A percentile compares a stretch with the other conserved stretches of the same genome.
Evolutionary conservation across 495 filamentous ascomycete species (phyloP).

Genomic region (Viridothelium virens): DNA sequence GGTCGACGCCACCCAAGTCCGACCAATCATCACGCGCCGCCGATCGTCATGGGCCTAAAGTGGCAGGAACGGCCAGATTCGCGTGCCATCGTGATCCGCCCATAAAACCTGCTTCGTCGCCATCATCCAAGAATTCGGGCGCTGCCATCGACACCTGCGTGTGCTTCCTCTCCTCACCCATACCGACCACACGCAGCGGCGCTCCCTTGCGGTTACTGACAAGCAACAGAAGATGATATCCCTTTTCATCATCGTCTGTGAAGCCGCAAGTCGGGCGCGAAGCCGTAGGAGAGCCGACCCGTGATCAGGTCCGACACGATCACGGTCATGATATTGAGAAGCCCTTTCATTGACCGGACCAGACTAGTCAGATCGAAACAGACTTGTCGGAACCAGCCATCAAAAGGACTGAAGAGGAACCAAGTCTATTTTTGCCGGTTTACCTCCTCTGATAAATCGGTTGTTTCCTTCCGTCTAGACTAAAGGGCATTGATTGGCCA

Average conservation of each 20-base stretch:
- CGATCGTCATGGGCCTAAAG: not conserved
- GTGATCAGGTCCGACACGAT: slow-evolving; percentile 3
- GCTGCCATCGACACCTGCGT: slow-evolving; percentile 16
- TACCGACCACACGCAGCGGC: not conserved
- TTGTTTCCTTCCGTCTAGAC: not conserved
- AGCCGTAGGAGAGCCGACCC: not conserved
- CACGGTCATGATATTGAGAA: not conserved
- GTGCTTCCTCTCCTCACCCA: not conserved
- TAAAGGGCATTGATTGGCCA: slow-evolving; percentile 10
- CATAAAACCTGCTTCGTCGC: slow-evolving; percentile 12
- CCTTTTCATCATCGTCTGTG: not conserved
- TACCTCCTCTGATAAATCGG: not conserved
- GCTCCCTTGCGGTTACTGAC: not conserved
- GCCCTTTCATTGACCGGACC: not conserved
- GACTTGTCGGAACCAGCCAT: no score
- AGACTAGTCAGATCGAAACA: not conserved
- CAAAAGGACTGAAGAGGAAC: no score
- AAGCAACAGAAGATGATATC: not conserved
- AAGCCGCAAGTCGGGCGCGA: slow-evolving; percentile 3
- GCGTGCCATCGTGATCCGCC: not conserved
- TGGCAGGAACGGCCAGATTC: not conserved
- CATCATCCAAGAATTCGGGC: slow-evolving; percentile 19
- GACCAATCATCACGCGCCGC: not conserved
- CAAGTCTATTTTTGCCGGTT: not conserved
- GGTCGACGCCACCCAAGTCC: no score